Evolutionary conservation across 306 rosid species (phyloP).

Genomic region (Prunus mongolica): DNA sequence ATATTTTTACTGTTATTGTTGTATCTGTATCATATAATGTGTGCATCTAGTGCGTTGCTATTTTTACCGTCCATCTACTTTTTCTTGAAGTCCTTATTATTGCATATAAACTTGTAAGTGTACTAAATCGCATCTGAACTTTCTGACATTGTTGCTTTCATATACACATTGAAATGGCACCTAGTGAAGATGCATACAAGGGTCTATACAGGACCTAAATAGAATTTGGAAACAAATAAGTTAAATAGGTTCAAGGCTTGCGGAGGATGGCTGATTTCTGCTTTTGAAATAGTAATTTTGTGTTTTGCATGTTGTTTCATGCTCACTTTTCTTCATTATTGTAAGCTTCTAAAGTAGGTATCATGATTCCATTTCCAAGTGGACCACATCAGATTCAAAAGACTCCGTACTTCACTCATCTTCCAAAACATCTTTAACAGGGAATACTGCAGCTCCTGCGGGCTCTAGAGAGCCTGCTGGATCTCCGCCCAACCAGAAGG

Average conservation of each 20-base stretch:
- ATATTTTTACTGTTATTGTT: slow-evolving; percentile 5
- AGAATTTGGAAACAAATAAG: too few species aligned
- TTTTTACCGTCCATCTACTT: too few species aligned
- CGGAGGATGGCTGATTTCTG: too few species aligned
- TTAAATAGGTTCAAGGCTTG: too few species aligned
- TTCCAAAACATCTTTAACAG: slow-evolving; percentile 44
- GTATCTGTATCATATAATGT: slow-evolving; percentile 13
- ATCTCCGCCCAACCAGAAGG: slow-evolving; percentile 50
- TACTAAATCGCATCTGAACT: not conserved
- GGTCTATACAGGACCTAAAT: too few species aligned
- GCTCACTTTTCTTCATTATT: too few species aligned
- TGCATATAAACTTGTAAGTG: not conserved
- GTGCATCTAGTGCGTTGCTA: too few species aligned
- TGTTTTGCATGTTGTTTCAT: too few species aligned
- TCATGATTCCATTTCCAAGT: slow-evolving; percentile 58
- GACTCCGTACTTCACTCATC: slow-evolving; percentile 45
- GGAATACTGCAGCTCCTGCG: slow-evolving; percentile 36
- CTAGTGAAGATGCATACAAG: too few species aligned
- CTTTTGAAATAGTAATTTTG: too few species aligned
- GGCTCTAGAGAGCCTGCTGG: slow-evolving; percentile 46
- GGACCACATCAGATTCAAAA: slow-evolving; percentile 42
- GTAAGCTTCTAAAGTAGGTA: slow-evolving; percentile 38
- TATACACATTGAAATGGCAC: not conserved
- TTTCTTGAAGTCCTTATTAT: too few species aligned
- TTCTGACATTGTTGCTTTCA: not conserved